Evolutionary conservation across 345 rosid genomes (phyloP), one percentile per base, ranked within the genome.

Genomic region (Crucihimalaya himalaica): DNA sequence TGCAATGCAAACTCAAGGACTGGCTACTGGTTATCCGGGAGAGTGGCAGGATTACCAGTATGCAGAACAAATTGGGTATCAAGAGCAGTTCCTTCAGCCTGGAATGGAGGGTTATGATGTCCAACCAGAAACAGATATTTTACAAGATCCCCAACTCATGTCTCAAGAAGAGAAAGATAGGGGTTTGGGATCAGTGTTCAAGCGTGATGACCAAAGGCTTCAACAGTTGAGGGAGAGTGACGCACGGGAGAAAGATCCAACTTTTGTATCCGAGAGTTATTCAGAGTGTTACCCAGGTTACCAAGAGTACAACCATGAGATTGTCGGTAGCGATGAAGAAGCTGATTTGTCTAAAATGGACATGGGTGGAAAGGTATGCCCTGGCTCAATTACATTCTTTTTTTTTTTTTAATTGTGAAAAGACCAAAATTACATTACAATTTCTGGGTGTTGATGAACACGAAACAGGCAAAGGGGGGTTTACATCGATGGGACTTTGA

Each of bases 201-300:
- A 95, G 88, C 88, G 97, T 56, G 98, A 94, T 68, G 97, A 94
- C 82, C 84, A 88, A 79, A 84, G 99, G 85, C 96, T 95, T 81
- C 99, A 81, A 77, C 99, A 95, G 71, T 63, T 88, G 84, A 82
- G 93, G 73, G 98, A 91, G 78, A 89, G 79, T 68, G 98, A 94
- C 80, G 85, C 96, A 39, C 83, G 98, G 14, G 98, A 94, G 74
- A 94, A 88, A 77, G 98, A 94, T 80, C 98, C 97, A 0, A 91
- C 85, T 68, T 91, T 95, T 77, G 82, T 95, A 43, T 95, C 99
- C 8, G 99, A 95, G 79, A 92, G 88, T 73, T 95, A 95, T 77
- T 95, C 99, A 34, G 99, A 95, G 85, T 95, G 99, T 81, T 95
- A 95, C 81, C 99, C 99, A 1, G 97, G 97, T 68, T 92, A 91